phyloP scores from a whole-genome alignment of 2,329 filamentous ascomycete genomes.

The Sclerotinia borealis region DNA sequence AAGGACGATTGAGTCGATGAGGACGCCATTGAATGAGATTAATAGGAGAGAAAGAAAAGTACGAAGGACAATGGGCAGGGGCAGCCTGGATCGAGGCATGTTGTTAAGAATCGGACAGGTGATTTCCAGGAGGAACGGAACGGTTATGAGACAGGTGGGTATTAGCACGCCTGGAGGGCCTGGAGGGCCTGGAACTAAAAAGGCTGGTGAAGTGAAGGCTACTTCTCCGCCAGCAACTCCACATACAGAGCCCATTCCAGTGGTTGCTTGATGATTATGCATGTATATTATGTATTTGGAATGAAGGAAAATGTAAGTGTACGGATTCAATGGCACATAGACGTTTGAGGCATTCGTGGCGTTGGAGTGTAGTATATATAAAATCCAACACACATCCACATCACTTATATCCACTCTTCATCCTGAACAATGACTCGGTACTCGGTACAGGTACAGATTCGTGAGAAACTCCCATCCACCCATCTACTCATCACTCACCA shows the following conservation, averaged over 20 bases:
- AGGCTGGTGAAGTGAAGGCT: background rate
- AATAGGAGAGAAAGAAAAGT: conserved; percentile 27
- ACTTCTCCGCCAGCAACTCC: background rate
- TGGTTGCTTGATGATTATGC: conserved; percentile 16
- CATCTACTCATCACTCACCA: too few species aligned
- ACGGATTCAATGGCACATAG: conserved; percentile 1
- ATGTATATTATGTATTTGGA: conserved; percentile 29
- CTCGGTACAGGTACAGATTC: too few species aligned
- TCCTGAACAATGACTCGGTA: too few species aligned
- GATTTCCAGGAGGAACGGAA: conserved; percentile 27
- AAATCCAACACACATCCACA: conserved; percentile 13
- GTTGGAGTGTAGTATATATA: conserved; percentile 20
- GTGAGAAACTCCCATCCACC: too few species aligned
- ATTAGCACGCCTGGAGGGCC: conserved; percentile 6
- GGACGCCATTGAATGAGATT: conserved; percentile 30
- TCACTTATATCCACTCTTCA: conserved; percentile 9
- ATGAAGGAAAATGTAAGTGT: conserved; percentile 12
- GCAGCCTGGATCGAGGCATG: conserved; percentile 28
- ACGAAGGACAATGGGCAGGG: conserved; percentile 30
- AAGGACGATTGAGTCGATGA: conserved; percentile 26
- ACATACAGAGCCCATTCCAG: conserved; percentile 7
- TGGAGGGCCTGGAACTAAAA: background rate
- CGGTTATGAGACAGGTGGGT: conserved; percentile 19
- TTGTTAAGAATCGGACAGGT: conserved; percentile 31
- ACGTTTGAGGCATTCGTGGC: conserved; percentile 19